Percentiles rank a stretch among this genome's conserved stretches.
These are phyloP conservation scores for Ophiostoma angusticollis DNA, from an alignment of 2,329 filamentous ascomycete genomes.

Conservation along the genomic window DNA sequence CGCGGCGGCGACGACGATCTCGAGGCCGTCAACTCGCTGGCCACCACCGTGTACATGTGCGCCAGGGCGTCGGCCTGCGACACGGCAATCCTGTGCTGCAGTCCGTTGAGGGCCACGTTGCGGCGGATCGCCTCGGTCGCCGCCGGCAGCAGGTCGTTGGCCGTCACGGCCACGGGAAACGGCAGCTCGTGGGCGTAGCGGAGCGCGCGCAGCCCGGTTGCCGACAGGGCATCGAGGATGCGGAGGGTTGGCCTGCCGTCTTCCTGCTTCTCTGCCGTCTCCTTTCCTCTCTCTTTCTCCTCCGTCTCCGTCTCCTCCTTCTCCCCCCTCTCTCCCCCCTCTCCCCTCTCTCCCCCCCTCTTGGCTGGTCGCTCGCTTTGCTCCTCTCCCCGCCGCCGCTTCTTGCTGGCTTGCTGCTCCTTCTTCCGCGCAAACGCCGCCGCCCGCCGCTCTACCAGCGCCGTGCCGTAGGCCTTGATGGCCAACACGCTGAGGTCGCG, in stretches of 20 bases:
- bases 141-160: conserved; percentile 73
- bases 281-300: conserved; percentile 2
- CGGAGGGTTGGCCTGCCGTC: conserved; percentile 41
- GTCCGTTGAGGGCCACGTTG: conserved; percentile 73
- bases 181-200: conserved; percentile 88
- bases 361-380: conserved; percentile 13
- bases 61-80: conserved; percentile 72
- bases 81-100: conserved; percentile 57
- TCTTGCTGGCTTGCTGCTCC: conserved; percentile 31
- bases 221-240: conserved; percentile 91
- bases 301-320: conserved; percentile 2
- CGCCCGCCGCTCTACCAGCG: conserved; percentile 36
- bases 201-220: conserved; percentile 79
- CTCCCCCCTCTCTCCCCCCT: neutral
- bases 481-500: conserved; percentile 86
- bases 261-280: neutral
- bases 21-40: conserved; percentile 34
- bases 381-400: conserved; percentile 30
- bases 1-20: conserved; percentile 1
- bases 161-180: conserved; percentile 66
- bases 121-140: conserved; percentile 70
- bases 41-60: conserved; percentile 73
- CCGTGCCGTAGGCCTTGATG: conserved; percentile 77
- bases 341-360: conserved; percentile 3
- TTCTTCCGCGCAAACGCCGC: conserved; percentile 43